Evolutionary conservation across 768 basidiomycete genomes (phyloP), one percentile per base, ranked within the genome.

Genomic region (Boletales sp.): DNA sequence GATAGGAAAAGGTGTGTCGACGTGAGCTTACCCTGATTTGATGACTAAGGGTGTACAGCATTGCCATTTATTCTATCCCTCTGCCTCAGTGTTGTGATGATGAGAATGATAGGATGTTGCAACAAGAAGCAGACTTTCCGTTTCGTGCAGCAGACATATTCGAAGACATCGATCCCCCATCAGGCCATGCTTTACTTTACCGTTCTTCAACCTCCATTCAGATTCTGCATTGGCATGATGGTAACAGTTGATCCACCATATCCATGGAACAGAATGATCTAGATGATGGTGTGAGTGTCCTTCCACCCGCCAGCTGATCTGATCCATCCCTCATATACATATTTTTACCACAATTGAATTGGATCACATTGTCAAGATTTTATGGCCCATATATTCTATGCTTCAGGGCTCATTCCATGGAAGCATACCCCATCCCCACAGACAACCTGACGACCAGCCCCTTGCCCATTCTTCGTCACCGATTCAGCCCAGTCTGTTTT

Each of bases 361-460:
- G 68, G 1, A 67, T 82, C 9, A 62, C 78, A 1, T 72, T 69
- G 9, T 52, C 78, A 15, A 71, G 67, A 15, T 70, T 83, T 36
- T 68, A 78, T 35, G 80, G 76, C 3, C 66, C 71, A 0, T 76
- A 78, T 46, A 56, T 84, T n/a, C 63, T 84, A 21, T 70, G 78
- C 19, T 73, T 83, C 58, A 79, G 75, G 49, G 66, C 73, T 1
- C 77, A 75, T 6, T 74, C 80, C 1, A 56, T 85, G 19, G 80
- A 83, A 50, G 62, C 81, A 3, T 72, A 25, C 43, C 62, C 41
- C 30, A 45, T 46, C 40, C 57, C 50, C 28, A 49, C 49, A 11
- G 51, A 48, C 56, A 64, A 31, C 44, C 18, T 21, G 2, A 36
- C 43, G 11, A 25, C 51, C 44, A 4, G 32, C 8, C 31, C 42